Evolutionary conservation across 1,139 yeast species (phyloP).

Genomic region (Meyerozyma smithsonii): DNA sequence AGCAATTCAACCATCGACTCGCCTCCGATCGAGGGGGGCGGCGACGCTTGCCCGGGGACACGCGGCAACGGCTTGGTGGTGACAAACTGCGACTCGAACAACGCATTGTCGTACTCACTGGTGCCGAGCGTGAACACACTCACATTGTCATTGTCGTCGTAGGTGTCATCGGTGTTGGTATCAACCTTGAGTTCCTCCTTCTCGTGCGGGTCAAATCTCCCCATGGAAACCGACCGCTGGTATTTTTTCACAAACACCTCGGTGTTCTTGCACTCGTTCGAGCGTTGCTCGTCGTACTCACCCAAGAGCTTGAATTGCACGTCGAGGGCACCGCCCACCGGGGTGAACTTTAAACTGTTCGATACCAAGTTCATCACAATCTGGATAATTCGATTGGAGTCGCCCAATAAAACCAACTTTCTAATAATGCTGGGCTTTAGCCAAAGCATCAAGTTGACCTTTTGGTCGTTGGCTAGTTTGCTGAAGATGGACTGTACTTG

Average conservation of each 20-base stretch:
- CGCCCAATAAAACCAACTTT: conserved; percentile 71
- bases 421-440: conserved; percentile 59
- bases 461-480: conserved; percentile 74
- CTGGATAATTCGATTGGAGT: conserved; percentile 81
- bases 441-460: conserved; percentile 56
- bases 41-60: conserved; percentile 10
- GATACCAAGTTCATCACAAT: conserved; percentile 84
- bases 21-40: not conserved
- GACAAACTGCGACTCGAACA: conserved; percentile 49
- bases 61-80: conserved; percentile 26
- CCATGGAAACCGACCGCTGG: not conserved
- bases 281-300: conserved; percentile 53
- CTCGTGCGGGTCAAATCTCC: not conserved
- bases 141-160: conserved; percentile 18
- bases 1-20: conserved; percentile 9
- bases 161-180: not conserved
- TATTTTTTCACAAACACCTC: conserved; percentile 22
- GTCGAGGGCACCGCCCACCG: conserved; percentile 74
- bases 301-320: conserved; percentile 66
- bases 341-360: conserved; percentile 85
- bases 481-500: conserved; percentile 86
- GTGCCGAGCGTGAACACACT: conserved; percentile 48
- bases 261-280: conserved; percentile 26
- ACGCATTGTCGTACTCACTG: conserved; percentile 49
- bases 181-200: not conserved